These are phyloP conservation scores for Poa pratensis DNA, from an alignment of 176 grass and related monocot species.

Conservation along the genomic window DNA sequence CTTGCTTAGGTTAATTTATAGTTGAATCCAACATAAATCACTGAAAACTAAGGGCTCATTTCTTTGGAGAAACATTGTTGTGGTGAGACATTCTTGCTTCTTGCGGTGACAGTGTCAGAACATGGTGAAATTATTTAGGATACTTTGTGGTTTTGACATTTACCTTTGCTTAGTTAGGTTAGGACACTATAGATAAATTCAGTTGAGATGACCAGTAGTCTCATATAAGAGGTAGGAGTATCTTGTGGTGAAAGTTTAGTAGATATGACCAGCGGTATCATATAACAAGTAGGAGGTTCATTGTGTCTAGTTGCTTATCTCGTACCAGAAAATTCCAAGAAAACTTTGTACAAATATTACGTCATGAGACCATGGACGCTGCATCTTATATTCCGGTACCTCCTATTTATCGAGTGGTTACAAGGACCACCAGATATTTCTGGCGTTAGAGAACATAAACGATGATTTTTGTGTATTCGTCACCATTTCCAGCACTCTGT, in stretches of 20 bases:
- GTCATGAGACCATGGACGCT: not conserved
- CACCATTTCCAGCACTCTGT: conserved; percentile 29
- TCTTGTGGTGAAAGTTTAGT: not conserved
- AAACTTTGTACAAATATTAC: not conserved
- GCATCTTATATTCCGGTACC: not conserved
- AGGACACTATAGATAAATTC: conserved; percentile 20
- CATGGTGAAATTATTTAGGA: not conserved
- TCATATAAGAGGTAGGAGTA: not conserved
- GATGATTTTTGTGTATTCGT: not conserved
- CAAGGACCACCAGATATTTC: conserved; percentile 13
- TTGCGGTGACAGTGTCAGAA: not conserved
- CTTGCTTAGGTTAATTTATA: conserved; percentile 19
- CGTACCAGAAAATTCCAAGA: not conserved
- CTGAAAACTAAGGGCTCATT: too few species aligned
- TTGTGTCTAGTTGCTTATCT: not conserved
- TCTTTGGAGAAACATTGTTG: not conserved
- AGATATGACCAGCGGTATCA: conserved; percentile 6
- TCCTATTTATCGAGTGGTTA: not conserved
- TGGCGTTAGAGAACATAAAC: not conserved
- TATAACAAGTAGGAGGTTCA: not conserved
- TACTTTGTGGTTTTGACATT: not conserved
- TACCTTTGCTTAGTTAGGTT: not conserved
- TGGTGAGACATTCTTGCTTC: not conserved
- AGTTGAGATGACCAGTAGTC: conserved; percentile 7
- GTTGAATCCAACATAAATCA: conserved; percentile 28